phyloP scores from a whole-genome alignment of 345 rosid genomes.

The Bruguiera sexangula region DNA sequence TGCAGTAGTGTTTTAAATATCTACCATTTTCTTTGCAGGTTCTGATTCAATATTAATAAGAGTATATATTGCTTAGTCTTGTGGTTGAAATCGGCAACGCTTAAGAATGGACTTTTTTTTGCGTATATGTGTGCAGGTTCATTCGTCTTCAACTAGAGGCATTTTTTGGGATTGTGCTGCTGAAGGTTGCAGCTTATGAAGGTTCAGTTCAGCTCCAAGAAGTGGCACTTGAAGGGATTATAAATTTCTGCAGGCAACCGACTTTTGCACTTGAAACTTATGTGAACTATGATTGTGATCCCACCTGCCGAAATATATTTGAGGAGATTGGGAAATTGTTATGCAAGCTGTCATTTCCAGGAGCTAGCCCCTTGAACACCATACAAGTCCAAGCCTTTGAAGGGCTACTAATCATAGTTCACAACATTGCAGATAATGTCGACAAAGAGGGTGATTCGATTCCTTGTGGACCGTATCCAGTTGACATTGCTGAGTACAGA shows the following conservation, averaged over 20 bases:
- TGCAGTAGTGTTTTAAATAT: constrained; percentile 78
- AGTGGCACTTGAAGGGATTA: constrained; percentile 78
- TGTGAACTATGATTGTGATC: constrained; percentile 81
- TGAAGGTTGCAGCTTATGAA: constrained; percentile 43
- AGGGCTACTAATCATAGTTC: constrained; percentile 72
- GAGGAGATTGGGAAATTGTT: constrained; percentile 81
- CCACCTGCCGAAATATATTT: constrained; percentile 51
- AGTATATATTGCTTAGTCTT: not conserved
- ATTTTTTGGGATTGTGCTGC: constrained; percentile 64
- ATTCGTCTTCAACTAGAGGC: constrained; percentile 88
- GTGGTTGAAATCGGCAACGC: not conserved
- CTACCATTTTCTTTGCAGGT: constrained; percentile 87
- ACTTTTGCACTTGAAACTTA: constrained; percentile 71
- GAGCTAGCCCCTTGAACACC: constrained; percentile 51
- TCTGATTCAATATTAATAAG: not conserved
- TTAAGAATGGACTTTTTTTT: not conserved
- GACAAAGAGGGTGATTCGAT: constrained; percentile 49
- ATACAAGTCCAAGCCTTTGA: constrained; percentile 89
- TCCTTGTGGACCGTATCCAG: constrained; percentile 44
- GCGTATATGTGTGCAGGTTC: constrained; percentile 41
- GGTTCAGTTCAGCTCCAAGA: constrained; percentile 65
- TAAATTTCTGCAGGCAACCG: constrained; percentile 84
- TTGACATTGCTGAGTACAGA: constrained; percentile 54
- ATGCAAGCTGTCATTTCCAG: constrained; percentile 79
- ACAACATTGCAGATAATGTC: constrained; percentile 71